A percentile compares a stretch with the other conserved stretches of the same genome.
phyloP scores from a whole-genome alignment of 2,329 filamentous ascomycete genomes.

The Aschersonia sp. region DNA sequence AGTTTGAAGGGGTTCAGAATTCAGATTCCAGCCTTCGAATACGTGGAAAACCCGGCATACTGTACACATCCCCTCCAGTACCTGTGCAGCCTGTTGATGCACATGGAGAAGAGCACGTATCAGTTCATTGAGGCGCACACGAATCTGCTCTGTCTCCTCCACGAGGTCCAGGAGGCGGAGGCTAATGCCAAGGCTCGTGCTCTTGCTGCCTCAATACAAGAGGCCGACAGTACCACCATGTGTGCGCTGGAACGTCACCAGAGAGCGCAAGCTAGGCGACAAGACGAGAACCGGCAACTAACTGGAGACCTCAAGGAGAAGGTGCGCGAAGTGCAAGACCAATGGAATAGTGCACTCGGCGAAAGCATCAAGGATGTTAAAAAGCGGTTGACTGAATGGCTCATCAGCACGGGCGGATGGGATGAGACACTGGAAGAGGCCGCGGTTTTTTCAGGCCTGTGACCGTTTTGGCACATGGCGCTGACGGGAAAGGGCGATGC shows the following conservation, averaged over 20 bases:
- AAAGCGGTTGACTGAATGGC: constrained; percentile 56
- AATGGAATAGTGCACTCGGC: constrained; percentile 82
- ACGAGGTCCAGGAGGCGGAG: constrained; percentile 75
- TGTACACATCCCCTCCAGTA: constrained; percentile 76
- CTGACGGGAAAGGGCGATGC: background rate
- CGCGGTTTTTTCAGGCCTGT: constrained; percentile 30
- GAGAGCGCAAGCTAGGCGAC: constrained; percentile 40
- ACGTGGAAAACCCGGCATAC: constrained; percentile 76
- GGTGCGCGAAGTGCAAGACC: constrained; percentile 76
- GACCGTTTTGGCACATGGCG: constrained; percentile 5
- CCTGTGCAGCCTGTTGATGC: constrained; percentile 68
- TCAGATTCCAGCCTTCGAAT: constrained; percentile 65
- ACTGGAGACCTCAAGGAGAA: constrained; percentile 89
- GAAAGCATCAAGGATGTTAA: constrained; percentile 60
- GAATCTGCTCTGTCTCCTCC: constrained; percentile 77
- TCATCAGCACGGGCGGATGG: constrained; percentile 74
- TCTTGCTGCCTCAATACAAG: constrained; percentile 47
- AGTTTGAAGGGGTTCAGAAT: constrained; percentile 49
- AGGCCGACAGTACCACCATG: constrained; percentile 18
- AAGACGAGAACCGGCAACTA: constrained; percentile 54
- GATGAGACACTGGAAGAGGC: constrained; percentile 58
- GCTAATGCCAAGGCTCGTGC: constrained; percentile 54
- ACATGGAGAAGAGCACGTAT: constrained; percentile 85
- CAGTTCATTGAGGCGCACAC: constrained; percentile 95
- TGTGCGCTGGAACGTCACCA: constrained; percentile 17